Percentiles rank a stretch among this genome's conserved stretches.
Conservation (phyloP, 208 protist species). For the Acanthamoeba sp. region DNA sequence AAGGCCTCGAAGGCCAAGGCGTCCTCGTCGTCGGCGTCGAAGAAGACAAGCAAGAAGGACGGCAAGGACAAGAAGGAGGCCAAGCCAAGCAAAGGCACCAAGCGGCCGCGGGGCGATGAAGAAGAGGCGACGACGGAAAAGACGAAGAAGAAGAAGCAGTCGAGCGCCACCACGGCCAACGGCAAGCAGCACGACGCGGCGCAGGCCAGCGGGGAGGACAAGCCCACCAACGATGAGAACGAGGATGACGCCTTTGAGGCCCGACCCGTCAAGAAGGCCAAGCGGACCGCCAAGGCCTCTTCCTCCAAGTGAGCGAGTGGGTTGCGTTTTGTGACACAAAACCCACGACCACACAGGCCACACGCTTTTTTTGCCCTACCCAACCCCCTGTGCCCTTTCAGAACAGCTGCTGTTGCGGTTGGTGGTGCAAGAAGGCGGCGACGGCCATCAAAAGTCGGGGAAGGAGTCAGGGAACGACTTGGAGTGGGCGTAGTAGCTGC, state of each 20-base stretch:
- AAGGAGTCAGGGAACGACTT: slow-evolving; percentile 33
- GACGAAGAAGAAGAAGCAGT: not conserved
- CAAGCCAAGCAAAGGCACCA: not conserved
- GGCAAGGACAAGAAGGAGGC: not conserved
- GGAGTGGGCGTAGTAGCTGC: slow-evolving; percentile 83
- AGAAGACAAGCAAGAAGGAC: not conserved
- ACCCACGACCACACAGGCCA: too few relatives aligned
- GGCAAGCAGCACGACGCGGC: too few relatives aligned
- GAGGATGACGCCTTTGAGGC: not conserved
- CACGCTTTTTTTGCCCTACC: too few relatives aligned
- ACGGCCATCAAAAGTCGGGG: not conserved
- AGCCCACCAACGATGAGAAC: not conserved
- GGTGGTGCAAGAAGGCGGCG: not conserved
- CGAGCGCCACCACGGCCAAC: not conserved
- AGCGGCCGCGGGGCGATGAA: too few relatives aligned
- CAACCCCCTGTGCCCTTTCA: too few relatives aligned
- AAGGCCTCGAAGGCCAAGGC: not conserved
- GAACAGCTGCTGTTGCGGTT: too few relatives aligned
- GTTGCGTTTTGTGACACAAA: too few relatives aligned
- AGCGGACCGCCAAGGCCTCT: too few relatives aligned
- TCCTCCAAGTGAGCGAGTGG: too few relatives aligned
- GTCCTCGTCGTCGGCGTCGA: not conserved
- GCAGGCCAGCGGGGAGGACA: too few relatives aligned
- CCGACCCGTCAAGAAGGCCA: too few relatives aligned
- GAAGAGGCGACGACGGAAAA: not conserved